A percentile compares a stretch with the other conserved stretches of the same genome.
phyloP scores from a whole-genome alignment of 768 basidiomycete species.

The Kwoniella bestiolae region DNA sequence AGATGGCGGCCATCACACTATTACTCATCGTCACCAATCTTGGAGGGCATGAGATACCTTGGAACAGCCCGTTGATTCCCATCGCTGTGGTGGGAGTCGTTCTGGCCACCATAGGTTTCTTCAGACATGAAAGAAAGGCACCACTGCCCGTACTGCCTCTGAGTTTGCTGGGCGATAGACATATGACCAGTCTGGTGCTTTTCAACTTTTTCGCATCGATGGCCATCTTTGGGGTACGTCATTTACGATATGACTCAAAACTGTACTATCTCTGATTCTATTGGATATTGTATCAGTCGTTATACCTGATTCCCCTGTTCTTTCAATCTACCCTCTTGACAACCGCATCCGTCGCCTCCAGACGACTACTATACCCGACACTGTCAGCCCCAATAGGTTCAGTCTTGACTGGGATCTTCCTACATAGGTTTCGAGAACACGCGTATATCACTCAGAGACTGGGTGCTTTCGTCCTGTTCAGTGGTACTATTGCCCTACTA shows the following conservation, averaged over 20 bases:
- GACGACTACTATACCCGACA: conserved; percentile 29
- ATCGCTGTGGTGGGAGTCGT: conserved; percentile 4
- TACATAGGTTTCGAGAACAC: conserved; percentile 18
- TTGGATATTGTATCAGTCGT: background rate
- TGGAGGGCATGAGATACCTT: conserved; percentile 30
- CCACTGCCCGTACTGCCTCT: conserved; percentile 27
- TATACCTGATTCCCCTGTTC: conserved; percentile 28
- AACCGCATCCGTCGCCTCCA: conserved; percentile 21
- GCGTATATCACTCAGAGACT: conserved; percentile 17
- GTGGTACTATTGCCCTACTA: conserved; percentile 14
- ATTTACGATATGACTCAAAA: background rate
- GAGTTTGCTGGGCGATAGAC: conserved; percentile 19
- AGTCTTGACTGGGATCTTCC: conserved; percentile 28
- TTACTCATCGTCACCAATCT: conserved; percentile 29
- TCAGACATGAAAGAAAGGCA: conserved; percentile 23
- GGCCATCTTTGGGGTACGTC: conserved; percentile 26
- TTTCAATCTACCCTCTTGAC: conserved; percentile 31
- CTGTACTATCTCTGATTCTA: background rate
- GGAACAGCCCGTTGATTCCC: conserved; percentile 21
- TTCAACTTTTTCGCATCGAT: conserved; percentile 32
- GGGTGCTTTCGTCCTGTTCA: conserved; percentile 18
- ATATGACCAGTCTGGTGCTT: conserved; percentile 27
- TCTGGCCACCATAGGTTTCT: conserved; percentile 9
- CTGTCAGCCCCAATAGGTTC: conserved; percentile 29
- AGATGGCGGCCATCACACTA: conserved; percentile 32